A percentile compares a stretch with the other conserved stretches of the same genome.
Evolutionary conservation across 768 basidiomycete genomes (phyloP).

Genomic region (Leccinum longicurvipes): DNA sequence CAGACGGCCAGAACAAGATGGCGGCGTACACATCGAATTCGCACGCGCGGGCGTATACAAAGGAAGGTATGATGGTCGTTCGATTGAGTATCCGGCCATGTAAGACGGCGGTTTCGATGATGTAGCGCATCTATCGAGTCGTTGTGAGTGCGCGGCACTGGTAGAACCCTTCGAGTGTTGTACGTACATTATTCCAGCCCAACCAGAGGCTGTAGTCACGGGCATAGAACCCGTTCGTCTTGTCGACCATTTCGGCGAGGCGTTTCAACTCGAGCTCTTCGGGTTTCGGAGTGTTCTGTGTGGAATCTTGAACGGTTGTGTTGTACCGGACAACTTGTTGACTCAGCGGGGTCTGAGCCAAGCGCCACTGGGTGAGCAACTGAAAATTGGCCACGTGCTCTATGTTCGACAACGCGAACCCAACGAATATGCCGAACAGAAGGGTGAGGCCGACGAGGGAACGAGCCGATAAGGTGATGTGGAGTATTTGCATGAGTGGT

Average conservation of each 20-base stretch:
- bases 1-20: neutral
- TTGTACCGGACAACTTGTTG: neutral
- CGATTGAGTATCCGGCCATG: slow-evolving; percentile 43
- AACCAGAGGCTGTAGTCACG: slow-evolving; percentile 46
- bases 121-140: slow-evolving; percentile 41
- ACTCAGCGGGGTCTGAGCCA: neutral
- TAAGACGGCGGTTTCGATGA: slow-evolving; percentile 42
- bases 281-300: neutral
- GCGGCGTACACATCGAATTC: slow-evolving; percentile 31
- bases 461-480: neutral
- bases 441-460: neutral
- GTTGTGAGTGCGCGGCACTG: neutral
- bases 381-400: neutral
- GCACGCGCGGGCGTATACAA: slow-evolving; percentile 46
- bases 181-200: slow-evolving; percentile 46
- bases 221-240: slow-evolving; percentile 11
- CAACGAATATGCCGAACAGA: neutral
- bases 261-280: neutral
- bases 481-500: neutral
- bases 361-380: neutral
- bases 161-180: neutral
- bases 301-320: neutral
- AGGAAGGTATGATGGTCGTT: slow-evolving; percentile 44
- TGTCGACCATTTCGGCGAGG: neutral
- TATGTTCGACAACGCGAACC: neutral